Evolutionary conservation across 495 filamentous ascomycete genomes (phyloP), one percentile per base, ranked within the genome.

Genomic region (Aspergillus heteromorphus): DNA sequence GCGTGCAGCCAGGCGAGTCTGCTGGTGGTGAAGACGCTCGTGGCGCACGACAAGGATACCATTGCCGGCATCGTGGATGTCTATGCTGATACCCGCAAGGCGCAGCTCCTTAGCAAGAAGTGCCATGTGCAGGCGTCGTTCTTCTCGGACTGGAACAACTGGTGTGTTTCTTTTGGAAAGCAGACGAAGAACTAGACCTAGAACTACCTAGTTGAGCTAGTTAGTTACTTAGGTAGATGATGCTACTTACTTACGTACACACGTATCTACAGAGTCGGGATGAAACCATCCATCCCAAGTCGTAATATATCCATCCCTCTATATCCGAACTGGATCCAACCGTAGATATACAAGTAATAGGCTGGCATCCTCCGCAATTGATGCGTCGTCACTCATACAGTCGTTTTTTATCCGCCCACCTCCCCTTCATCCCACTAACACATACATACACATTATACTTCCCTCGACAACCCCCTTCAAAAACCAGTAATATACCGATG

Each of bases 91-190:
- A 83, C 80, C 21, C 68, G 81, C 60, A 79, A 77, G 51, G 66
- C 71, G 52, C 80, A 80, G 73, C 65, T 83, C 34, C 57, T 73
- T 47, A 83, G 85, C 61, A 65, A 70, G 14, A 81, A 78, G 62
- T 77, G 73, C 42, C 78, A 75, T 55, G 73, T 85, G 11, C 83
- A 86, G 69, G 71, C 78, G 20, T 72, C 71, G 0, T 80, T 89
- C 61, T 87, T 89, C 62, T 79, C 77, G 2, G 83, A 88, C 49
- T 88, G 83, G 75, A 77, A 83, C 36, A 86, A 85, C 59, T 88
- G 85, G 86, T 79, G 74, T 64, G 70, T 73, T 45, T 72, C 71
- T 30, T 72, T 71, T 20, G 75, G 73, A n/a, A 73, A 73, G 65
- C 67, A 72, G 65, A 59, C 72, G 62, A 73, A 75, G 66, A 66